Evolutionary conservation across 2,329 filamentous ascomycete species (phyloP), one percentile per base, ranked within the genome.

Genomic region (Colletotrichum siamense): DNA sequence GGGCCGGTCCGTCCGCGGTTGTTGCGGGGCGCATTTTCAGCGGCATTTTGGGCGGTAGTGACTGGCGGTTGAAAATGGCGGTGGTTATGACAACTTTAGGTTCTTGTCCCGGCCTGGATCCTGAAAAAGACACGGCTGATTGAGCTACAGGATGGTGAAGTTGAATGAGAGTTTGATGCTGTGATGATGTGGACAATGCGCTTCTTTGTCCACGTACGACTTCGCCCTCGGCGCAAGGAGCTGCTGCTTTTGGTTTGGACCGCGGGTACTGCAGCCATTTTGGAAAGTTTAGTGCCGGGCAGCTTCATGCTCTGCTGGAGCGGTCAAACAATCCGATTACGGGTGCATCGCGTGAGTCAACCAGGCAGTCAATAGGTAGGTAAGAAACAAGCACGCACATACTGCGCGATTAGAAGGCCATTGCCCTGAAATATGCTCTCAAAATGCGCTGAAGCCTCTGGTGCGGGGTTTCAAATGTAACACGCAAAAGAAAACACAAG

Each of bases 21-120:
- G 80, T 84, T 59, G 86, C 89, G 44, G 82, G 81, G 55, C 88
- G 85, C 64, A 89, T 67, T 15, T 75, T 75, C 59, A 82, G 63
- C 26, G 78, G 26, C 82, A 83, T 83, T 12, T 6, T 16, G 13
- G 52, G 55, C 2, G n/a, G 44, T 22, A 32, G 15, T 12, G 18
- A 52, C 24, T 3, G 8, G 18, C 26, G 1, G 10, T 2, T 28
- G 24, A 1, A 4, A 9, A 12, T 0, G 10, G 5, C 15, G 2
- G 49, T 6, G 13, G 24, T n/a, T n/a, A n/a, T n/a, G n/a, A n/a
- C n/a, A n/a, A n/a, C n/a, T n/a, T n/a, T n/a, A n/a, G n/a, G n/a
- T n/a, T n/a, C n/a, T n/a, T n/a, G n/a, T n/a, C n/a, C n/a, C n/a
- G n/a, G n/a, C n/a, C n/a, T n/a, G n/a, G n/a, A n/a, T n/a, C n/a